These are phyloP conservation scores for Nannizziopsis arthrosporioides DNA, from an alignment of 2,329 filamentous ascomycete species.

Conservation along the genomic window DNA sequence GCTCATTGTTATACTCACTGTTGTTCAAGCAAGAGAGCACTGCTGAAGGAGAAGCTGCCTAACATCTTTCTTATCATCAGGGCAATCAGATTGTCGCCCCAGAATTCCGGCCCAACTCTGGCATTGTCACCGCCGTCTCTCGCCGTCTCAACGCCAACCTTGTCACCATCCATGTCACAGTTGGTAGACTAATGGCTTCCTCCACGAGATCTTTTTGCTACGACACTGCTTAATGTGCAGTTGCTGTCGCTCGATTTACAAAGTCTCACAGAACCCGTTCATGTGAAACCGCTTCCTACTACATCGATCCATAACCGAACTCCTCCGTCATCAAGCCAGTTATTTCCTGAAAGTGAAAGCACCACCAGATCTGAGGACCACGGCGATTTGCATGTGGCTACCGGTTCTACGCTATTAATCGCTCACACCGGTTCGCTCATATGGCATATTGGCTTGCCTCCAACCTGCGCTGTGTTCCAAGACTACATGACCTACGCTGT, in stretches of 20 bases:
- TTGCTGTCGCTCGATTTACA: constrained; percentile 1
- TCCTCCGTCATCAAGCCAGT: neutral
- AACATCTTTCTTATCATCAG: neutral
- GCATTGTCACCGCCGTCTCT: neutral
- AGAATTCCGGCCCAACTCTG: neutral
- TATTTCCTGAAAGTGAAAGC: neutral
- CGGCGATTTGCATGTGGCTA: neutral
- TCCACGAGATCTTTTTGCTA: neutral
- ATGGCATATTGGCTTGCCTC: neutral
- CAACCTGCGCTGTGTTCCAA: neutral
- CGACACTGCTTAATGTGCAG: constrained; percentile 1
- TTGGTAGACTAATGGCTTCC: constrained; percentile 1
- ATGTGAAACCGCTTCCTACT: constrained; percentile 4
- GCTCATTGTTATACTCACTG: no score
- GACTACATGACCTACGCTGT: neutral
- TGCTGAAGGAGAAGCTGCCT: neutral
- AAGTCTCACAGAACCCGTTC: constrained; percentile 1
- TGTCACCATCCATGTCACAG: constrained; percentile 8
- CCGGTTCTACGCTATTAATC: neutral
- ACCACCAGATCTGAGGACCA: neutral
- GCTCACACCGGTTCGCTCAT: neutral
- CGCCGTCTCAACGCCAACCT: neutral
- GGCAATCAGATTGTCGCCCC: neutral
- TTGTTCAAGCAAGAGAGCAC: no score
- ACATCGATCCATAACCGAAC: neutral